Evolutionary conservation across 148 eudicot genomes (phyloP), one percentile per base, ranked within the genome.

Genomic region (Linanthus parryae): DNA sequence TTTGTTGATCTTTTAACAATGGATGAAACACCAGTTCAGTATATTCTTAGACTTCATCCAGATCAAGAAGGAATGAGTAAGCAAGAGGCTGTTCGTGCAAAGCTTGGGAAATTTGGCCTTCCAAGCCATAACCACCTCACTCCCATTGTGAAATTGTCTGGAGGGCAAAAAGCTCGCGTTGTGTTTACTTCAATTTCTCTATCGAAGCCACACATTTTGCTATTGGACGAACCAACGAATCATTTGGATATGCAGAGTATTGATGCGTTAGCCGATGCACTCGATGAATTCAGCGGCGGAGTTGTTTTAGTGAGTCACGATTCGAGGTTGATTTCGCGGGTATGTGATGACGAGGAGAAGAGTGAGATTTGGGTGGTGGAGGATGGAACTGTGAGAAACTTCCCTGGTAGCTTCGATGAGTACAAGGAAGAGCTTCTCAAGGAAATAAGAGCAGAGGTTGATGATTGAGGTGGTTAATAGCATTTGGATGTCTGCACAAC

Each of bases 171-270:
- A 54, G 41, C 79, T 28, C 52, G 75, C 11, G 76, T 72, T 11
- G 79, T 73, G 10, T 78, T 73, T 37, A 73, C 83, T 8, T 73
- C 79, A 17, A 73, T 78, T 57, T 71, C 79, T 0, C 70, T 76
- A 77, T 76, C 82, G 19, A 76, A 52, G 45, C 82, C 82, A 2
- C 82, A 76, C 45, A 76, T 76, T 14, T 48, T 76, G 33, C 38
- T 72, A 49, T 27, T 76, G 43, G 82, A 76, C 40, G 82, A 78
- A 34, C 83, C 83, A 1, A 78, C 83, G 0, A 73, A 78, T 67
- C 83, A 78, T 53, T 64, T 78, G 73, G 83, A 78, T 43, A 78
- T 78, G 83, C 79, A 78, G 76, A 78, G 83, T 51, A 78, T 78
- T 35, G 83, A 78, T 56, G 83, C 83, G 3, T 51, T 78, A 34